Evolutionary conservation across 202 grass and related monocot genomes (phyloP).

Genomic region (Schoenoplectus triqueter): DNA sequence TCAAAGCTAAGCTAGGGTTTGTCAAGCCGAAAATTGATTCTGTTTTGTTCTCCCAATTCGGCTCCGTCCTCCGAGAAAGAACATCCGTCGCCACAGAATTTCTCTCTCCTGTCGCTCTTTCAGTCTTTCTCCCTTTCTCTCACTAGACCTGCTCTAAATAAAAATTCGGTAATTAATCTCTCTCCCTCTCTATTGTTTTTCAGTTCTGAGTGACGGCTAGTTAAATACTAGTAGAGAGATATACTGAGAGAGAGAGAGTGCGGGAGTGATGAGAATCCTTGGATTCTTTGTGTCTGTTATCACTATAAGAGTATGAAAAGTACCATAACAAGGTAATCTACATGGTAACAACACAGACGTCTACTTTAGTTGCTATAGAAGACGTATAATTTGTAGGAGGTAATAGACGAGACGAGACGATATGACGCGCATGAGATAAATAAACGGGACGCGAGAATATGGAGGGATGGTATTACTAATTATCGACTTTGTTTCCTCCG

Average conservation of each 20-base stretch:
- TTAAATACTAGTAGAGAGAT: constrained; percentile 29
- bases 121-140: constrained; percentile 3
- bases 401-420: constrained; percentile 23
- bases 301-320: not conserved
- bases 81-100: constrained; percentile 44
- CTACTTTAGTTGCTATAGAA: not conserved
- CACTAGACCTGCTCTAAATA: constrained; percentile 1
- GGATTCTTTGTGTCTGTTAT: not conserved
- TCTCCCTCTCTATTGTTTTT: not conserved
- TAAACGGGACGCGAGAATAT: constrained; percentile 23
- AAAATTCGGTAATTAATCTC: constrained; percentile 7
- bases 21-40: constrained; percentile 14
- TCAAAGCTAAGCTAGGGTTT: constrained; percentile 31
- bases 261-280: constrained; percentile 15
- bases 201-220: constrained; percentile 40
- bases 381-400: too few species aligned
- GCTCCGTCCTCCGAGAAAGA: constrained; percentile 45
- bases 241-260: constrained; percentile 17
- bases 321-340: not conserved
- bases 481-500: not conserved
- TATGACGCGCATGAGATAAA: constrained; percentile 4
- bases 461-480: not conserved
- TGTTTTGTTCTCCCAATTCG: constrained; percentile 28
- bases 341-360: not conserved
- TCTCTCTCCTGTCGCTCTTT: not conserved